Evolutionary conservation across 2,329 filamentous ascomycete genomes (phyloP).

Genomic region (Epichloe aotearoae): DNA sequence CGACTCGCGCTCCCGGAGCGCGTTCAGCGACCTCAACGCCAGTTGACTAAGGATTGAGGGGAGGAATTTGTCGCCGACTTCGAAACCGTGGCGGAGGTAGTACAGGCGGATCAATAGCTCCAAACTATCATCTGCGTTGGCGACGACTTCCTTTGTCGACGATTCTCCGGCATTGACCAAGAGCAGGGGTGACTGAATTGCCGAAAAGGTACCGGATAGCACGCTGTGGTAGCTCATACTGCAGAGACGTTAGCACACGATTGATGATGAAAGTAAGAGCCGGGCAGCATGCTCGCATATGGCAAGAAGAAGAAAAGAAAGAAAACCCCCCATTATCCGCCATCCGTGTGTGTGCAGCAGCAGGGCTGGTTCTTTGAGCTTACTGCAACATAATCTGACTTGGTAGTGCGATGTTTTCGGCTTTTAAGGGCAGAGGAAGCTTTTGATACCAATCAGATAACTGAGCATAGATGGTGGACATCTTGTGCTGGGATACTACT

Average conservation of each 20-base stretch:
- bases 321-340: neutral
- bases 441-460: constrained; percentile 16
- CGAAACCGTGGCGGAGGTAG: constrained; percentile 19
- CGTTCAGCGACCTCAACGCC: constrained; percentile 14
- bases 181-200: no score
- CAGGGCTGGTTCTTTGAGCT: constrained; percentile 5
- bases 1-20: constrained; percentile 9
- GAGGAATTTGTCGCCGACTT: constrained; percentile 16
- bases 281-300: no score
- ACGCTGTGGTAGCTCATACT: no score
- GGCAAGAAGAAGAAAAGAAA: neutral
- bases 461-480: constrained; percentile 10
- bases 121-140: constrained; percentile 9
- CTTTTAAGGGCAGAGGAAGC: constrained; percentile 14
- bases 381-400: constrained; percentile 24
- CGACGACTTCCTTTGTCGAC: constrained; percentile 10
- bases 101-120: constrained; percentile 17
- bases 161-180: neutral
- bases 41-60: constrained; percentile 17
- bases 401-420: constrained; percentile 19
- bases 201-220: no score
- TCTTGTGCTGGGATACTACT: constrained; percentile 7
- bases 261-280: no score
- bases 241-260: no score
- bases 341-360: neutral